A percentile compares a stretch with the other conserved stretches of the same genome.
These are phyloP conservation scores for Plasmopara muralis DNA, from an alignment of 352 stramenopile species.

Conservation along the genomic window DNA sequence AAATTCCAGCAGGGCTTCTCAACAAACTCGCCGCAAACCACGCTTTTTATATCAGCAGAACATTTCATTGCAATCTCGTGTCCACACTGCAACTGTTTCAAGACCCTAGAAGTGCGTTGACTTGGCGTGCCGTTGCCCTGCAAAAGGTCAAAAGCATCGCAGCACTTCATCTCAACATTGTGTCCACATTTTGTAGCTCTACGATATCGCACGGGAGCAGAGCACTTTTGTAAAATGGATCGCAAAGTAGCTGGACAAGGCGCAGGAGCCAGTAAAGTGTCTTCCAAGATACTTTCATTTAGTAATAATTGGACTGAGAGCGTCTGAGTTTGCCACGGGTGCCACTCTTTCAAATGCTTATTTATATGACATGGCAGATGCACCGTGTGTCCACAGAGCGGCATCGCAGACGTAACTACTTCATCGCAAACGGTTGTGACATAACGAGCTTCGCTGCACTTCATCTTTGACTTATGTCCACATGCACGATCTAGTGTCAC, in stretches of 20 bases:
- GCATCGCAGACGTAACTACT: conserved; percentile 21
- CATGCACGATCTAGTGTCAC: conserved; percentile 36
- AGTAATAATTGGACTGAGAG: conserved; percentile 22
- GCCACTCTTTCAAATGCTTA: conserved; percentile 28
- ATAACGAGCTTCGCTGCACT: conserved; percentile 43
- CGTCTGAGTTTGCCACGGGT: conserved; percentile 33
- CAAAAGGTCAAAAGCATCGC: conserved; percentile 39
- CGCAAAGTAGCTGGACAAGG: conserved; percentile 19
- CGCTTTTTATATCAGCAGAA: conserved; percentile 22
- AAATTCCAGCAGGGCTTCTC: conserved; percentile 62
- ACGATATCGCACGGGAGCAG: conserved; percentile 29
- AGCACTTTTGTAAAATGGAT: conserved; percentile 32
- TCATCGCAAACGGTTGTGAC: conserved; percentile 28
- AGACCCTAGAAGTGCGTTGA: conserved; percentile 22
- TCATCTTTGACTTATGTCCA: conserved; percentile 35
- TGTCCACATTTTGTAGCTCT: conserved; percentile 45
- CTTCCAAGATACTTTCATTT: conserved; percentile 32
- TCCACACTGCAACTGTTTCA: conserved; percentile 34
- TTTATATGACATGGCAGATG: conserved; percentile 34
- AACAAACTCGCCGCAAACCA: conserved; percentile 30
- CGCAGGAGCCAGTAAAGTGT: conserved; percentile 26
- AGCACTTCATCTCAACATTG: conserved; percentile 47
- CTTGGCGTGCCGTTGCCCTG: conserved; percentile 5
- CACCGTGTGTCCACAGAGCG: conserved; percentile 42
- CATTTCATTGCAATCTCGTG: conserved; percentile 40